These are phyloP conservation scores for Pseudonitzschia pungens DNA, from an alignment of 108 stramenopile genomes.

Conservation along the genomic window DNA sequence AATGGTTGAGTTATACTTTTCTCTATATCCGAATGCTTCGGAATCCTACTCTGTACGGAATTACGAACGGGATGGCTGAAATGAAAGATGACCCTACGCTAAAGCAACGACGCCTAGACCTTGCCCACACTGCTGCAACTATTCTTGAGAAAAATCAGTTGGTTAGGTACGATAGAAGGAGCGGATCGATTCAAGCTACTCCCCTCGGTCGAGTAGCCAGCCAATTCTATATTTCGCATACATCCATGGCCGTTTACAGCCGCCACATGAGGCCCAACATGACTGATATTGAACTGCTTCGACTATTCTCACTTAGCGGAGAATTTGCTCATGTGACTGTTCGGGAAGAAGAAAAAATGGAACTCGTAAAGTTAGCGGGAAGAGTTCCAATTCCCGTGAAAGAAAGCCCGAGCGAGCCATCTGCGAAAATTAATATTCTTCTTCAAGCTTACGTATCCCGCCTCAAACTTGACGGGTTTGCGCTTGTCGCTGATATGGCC, in stretches of 20 bases:
- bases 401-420: constrained; percentile 90
- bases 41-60: constrained; percentile 92
- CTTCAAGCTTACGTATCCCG: constrained; percentile 98
- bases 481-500: constrained; percentile 97
- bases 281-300: constrained; percentile 97
- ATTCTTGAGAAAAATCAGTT: constrained; percentile 92
- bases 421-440: constrained; percentile 97
- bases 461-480: constrained; percentile 98
- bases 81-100: constrained; percentile 86
- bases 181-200: constrained; percentile 90
- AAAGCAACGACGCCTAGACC: constrained; percentile 85
- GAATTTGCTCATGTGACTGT: constrained; percentile 97
- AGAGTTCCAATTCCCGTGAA: constrained; percentile 99
- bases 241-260: constrained; percentile 94
- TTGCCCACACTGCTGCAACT: constrained; percentile 91
- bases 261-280: constrained; percentile 95
- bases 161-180: constrained; percentile 91
- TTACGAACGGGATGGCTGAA: constrained; percentile 58
- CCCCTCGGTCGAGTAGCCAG: constrained; percentile 96
- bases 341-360: constrained; percentile 97
- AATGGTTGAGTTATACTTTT: constrained; percentile 99
- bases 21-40: constrained; percentile 97
- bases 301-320: constrained; percentile 94
- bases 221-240: constrained; percentile 97
- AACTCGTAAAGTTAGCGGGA: constrained; percentile 91